Evolutionary conservation across 2,329 filamentous ascomycete species (phyloP).

Genomic region (Boeremia exigua): DNA sequence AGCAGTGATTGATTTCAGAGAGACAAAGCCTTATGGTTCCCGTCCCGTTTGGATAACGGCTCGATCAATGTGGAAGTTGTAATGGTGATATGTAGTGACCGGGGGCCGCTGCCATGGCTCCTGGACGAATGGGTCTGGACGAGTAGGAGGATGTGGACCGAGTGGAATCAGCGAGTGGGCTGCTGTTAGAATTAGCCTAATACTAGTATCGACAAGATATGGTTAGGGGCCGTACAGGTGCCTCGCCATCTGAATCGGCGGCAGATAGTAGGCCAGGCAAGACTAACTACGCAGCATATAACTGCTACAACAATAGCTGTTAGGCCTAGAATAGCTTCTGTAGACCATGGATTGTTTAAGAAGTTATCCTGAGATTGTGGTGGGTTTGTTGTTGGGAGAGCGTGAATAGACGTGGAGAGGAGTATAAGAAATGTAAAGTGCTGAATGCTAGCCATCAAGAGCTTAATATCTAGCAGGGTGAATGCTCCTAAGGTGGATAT

Average conservation of each 20-base stretch:
- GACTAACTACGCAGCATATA: background rate
- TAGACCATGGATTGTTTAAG: background rate
- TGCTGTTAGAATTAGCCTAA: no score
- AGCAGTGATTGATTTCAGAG: no score
- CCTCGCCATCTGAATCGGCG: background rate
- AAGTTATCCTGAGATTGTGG: no score
- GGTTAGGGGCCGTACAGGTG: background rate
- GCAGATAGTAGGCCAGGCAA: background rate
- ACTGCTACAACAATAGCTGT: background rate
- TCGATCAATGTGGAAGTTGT: background rate
- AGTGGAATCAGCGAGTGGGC: background rate
- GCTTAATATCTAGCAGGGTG: no score
- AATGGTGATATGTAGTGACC: background rate
- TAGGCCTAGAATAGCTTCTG: background rate
- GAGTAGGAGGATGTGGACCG: background rate
- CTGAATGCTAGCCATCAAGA: no score
- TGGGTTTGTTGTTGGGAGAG: no score
- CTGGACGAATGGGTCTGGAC: background rate
- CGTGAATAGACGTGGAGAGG: no score
- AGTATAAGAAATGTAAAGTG: no score
- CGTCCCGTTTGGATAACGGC: background rate
- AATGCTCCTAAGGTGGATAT: no score
- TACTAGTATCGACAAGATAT: no score
- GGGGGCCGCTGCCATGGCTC: background rate
- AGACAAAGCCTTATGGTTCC: no score